Evolutionary conservation across 352 stramenopile genomes (phyloP).

Genomic region (Phytophthora ohioensis): DNA sequence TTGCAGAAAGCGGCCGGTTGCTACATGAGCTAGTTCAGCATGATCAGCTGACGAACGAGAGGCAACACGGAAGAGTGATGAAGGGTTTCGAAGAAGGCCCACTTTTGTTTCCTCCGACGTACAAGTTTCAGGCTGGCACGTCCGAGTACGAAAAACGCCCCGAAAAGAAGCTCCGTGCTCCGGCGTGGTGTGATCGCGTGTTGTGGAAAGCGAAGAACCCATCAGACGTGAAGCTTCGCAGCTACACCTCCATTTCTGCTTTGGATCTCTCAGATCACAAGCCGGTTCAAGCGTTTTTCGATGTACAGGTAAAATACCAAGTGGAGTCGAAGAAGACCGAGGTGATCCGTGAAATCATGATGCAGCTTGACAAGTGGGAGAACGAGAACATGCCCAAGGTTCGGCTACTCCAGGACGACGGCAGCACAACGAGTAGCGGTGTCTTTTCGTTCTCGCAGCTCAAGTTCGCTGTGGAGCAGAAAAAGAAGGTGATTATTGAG

Average conservation of each 20-base stretch:
- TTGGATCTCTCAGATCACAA: conserved; percentile 99
- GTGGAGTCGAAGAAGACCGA: conserved; percentile 90
- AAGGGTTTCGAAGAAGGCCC: conserved; percentile 91
- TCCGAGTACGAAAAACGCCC: conserved; percentile 96
- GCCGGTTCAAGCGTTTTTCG: conserved; percentile 94
- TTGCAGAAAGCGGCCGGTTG: conserved; percentile 50
- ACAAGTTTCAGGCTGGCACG: conserved; percentile 98
- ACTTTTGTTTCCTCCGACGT: conserved; percentile 95
- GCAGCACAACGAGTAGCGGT: conserved; percentile 51
- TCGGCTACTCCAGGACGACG: conserved; percentile 68
- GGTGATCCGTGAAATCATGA: conserved; percentile 95
- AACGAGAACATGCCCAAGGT: conserved; percentile 97
- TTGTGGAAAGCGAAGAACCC: conserved; percentile 80
- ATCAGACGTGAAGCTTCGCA: conserved; percentile 63
- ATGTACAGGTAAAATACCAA: conserved; percentile 93
- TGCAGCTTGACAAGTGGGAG: conserved; percentile 96
- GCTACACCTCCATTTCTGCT: conserved; percentile 91
- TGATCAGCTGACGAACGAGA: conserved; percentile 79
- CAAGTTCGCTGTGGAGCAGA: conserved; percentile 73
- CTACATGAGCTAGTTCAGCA: conserved; percentile 48
- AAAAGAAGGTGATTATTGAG: conserved; percentile 70
- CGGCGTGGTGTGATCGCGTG: conserved; percentile 96
- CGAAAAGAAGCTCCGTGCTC: conserved; percentile 99
- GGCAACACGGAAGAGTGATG: conserved; percentile 78
- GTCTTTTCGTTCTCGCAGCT: conserved; percentile 73